Evolutionary conservation across 2,329 filamentous ascomycete species (phyloP), one percentile per base, ranked within the genome.

Genomic region (Pseudopyrenochaeta lycopersici): DNA sequence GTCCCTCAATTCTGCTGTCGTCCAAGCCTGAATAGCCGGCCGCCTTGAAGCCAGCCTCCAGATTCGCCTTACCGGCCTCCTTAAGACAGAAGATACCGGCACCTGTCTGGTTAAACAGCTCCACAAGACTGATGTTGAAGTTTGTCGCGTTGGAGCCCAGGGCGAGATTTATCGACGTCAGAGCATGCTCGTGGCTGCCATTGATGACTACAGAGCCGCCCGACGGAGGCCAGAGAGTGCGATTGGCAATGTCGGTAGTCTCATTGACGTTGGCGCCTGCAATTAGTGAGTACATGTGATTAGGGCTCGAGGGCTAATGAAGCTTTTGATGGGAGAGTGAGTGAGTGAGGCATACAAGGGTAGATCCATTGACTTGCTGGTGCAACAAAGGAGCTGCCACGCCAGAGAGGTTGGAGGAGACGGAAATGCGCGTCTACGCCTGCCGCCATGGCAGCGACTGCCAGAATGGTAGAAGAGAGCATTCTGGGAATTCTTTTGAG

Each of bases 81-180:
- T 76, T 74, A 10, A 81, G 67, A 58, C 80, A 82, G 46, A 81
- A 78, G 0, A 77, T 76, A 4, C 80, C 80, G 11, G 77, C 77
- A n/a, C 76, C 76, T 0, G 80, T 82, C 65, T 81, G 78, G 62
- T 82, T 82, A 67, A 81, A 80, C 36, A 70, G 64, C 15, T 70
- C 63, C 3, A 80, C 68, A 14, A 82, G 71, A 14, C 68, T 70
- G 58, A 81, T 77, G 62, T 82, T 81, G 71, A 81, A 80, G 49
- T 68, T 65, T 14, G 79, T 77, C 4, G 76, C 75, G 44, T 74
- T 73, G 36, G 58, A 62, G 48, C 72, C 79, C 38, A 82, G 61
- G 5, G 77, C 80, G 3, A 82, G 71, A 60, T 82, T 82, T 40
- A 82, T 72, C 48, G 77, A 79, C 2, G 80, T 81, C 23, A 80